Evolutionary conservation across 2,329 filamentous ascomycete genomes (phyloP).

Genomic region (Venturia oleaginea): DNA sequence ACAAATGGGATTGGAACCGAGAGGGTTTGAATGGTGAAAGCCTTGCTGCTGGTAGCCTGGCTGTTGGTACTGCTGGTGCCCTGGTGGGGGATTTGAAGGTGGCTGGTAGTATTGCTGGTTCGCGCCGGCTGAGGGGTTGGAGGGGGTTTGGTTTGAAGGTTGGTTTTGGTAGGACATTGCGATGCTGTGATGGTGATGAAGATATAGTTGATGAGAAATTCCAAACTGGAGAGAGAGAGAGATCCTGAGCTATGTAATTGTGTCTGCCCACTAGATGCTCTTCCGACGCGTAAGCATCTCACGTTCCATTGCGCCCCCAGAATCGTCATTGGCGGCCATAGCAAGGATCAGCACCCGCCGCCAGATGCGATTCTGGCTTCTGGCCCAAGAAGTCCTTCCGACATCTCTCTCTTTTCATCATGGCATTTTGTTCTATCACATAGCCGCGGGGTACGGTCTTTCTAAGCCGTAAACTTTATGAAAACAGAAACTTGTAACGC

Average conservation of each 20-base stretch:
- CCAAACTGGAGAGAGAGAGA: neutral
- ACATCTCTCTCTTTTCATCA: too few relatives aligned
- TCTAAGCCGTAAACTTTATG: too few relatives aligned
- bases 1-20: conserved; percentile 16
- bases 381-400: too few relatives aligned
- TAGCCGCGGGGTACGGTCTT: too few relatives aligned
- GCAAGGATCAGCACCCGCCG: neutral
- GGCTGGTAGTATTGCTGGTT: conserved; percentile 2
- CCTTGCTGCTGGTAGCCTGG: conserved; percentile 3
- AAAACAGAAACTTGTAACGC: too few relatives aligned
- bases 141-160: neutral
- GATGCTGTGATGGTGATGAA: neutral
- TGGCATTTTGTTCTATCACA: too few relatives aligned
- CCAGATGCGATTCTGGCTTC: too few relatives aligned
- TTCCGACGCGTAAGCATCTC: neutral
- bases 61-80: neutral
- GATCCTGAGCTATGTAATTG: neutral
- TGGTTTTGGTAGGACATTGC: conserved; percentile 4
- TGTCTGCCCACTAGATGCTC: neutral
- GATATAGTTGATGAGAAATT: neutral
- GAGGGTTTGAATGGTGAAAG: neutral
- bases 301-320: neutral
- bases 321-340: conserved; percentile 1
- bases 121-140: neutral
- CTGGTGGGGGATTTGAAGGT: conserved; percentile 1